phyloP scores from a whole-genome alignment of 495 filamentous ascomycete genomes.

The Poronia punctata region DNA sequence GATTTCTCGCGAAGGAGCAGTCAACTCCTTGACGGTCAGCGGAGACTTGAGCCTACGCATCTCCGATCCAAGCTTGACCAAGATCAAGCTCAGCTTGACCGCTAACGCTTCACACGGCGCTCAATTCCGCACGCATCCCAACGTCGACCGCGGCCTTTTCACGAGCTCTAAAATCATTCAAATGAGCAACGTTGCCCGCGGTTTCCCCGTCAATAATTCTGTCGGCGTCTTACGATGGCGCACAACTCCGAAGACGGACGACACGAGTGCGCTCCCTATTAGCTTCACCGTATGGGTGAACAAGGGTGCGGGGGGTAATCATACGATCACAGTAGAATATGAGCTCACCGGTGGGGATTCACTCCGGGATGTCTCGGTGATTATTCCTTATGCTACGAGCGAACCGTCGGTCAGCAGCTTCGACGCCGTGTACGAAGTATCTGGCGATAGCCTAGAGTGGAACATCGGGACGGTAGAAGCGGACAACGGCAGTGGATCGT shows the following conservation, averaged over 20 bases:
- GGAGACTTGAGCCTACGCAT: conserved; percentile 87
- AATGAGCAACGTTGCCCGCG: conserved; percentile 71
- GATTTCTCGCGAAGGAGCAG: conserved; percentile 73
- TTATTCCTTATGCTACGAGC: conserved; percentile 72
- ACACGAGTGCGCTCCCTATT: conserved; percentile 72
- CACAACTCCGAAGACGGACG: conserved; percentile 61
- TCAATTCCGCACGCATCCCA: conserved; percentile 89
- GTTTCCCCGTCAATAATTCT: conserved; percentile 85
- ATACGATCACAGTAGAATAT: conserved; percentile 86
- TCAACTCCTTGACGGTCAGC: conserved; percentile 79
- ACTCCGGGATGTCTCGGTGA: conserved; percentile 76
- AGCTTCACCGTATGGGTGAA: conserved; percentile 96
- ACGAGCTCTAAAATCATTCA: conserved; percentile 72
- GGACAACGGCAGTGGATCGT: conserved; percentile 71
- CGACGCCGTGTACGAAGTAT: conserved; percentile 89
- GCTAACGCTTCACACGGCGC: conserved; percentile 68
- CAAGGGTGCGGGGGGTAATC: conserved; percentile 68
- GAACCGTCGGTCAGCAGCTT: conserved; percentile 88
- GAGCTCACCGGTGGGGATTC: conserved; percentile 70
- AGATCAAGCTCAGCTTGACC: conserved; percentile 73
- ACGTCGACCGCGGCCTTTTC: conserved; percentile 84
- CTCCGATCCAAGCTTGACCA: conserved; percentile 76
- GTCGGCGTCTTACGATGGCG: conserved; percentile 89
- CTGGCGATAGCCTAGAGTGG: conserved; percentile 91
- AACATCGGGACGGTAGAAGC: conserved; percentile 76